Conservation (phyloP, 805 yeast genomes). For the Wickerhamiella sorbophila region DNA sequence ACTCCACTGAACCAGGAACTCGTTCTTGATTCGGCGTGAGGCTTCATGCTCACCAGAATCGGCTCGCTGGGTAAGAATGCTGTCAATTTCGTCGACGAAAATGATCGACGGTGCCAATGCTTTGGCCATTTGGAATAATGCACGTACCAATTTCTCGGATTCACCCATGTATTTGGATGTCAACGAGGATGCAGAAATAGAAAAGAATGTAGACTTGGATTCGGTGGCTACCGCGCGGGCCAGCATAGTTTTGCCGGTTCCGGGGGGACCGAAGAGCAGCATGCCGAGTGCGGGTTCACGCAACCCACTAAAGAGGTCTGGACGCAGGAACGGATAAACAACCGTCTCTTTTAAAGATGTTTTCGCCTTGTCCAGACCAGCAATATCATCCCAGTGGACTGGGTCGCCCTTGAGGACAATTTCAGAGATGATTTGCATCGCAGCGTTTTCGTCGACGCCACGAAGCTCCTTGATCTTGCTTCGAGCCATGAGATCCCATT, state of each 20-base stretch:
- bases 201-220: conserved; percentile 81
- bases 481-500: conserved; percentile 24
- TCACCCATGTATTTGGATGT: conserved; percentile 79
- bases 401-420: conserved; percentile 82
- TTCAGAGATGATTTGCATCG: conserved; percentile 73
- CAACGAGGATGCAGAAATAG: conserved; percentile 78
- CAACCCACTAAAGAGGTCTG: conserved; percentile 79
- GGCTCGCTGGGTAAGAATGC: conserved; percentile 67
- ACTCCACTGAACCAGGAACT: conserved; percentile 89
- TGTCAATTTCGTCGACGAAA: conserved; percentile 92
- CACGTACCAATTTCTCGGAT: conserved; percentile 82
- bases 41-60: conserved; percentile 74
- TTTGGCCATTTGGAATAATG: conserved; percentile 71
- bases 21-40: conserved; percentile 79
- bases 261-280: conserved; percentile 94
- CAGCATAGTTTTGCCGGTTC: conserved; percentile 97
- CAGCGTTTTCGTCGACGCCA: conserved; percentile 70
- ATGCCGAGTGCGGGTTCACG: conserved; percentile 95
- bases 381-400: conserved; percentile 89
- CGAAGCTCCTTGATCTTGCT: conserved; percentile 25
- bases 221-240: conserved; percentile 96
- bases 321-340: conserved; percentile 87
- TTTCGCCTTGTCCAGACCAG: conserved; percentile 83
- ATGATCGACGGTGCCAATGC: conserved; percentile 84
- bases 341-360: conserved; percentile 84